phyloP scores from a whole-genome alignment of 495 filamentous ascomycete species.

The Annulohypoxylon bovei region DNA sequence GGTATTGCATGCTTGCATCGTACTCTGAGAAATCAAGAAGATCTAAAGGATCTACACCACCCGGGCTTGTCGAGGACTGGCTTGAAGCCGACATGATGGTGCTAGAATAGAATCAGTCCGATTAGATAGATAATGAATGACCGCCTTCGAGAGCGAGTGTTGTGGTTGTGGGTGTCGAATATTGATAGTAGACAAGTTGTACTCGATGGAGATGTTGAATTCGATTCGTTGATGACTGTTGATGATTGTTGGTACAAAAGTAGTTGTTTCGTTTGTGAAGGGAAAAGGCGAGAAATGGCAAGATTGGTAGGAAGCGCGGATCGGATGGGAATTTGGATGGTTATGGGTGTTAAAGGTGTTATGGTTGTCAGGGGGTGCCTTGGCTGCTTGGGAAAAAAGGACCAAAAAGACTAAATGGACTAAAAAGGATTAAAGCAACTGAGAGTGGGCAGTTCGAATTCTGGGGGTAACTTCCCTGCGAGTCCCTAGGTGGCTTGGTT shows the following conservation, averaged over 20 bases:
- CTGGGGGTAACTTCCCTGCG: conserved; percentile 17
- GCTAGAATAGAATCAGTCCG: not conserved
- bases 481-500: conserved; percentile 42
- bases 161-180: not conserved
- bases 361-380: conserved; percentile 42
- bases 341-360: conserved; percentile 40
- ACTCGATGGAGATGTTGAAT: not conserved
- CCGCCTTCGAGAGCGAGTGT: not conserved
- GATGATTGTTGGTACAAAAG: not conserved
- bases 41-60: conserved; percentile 36
- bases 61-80: conserved; percentile 50
- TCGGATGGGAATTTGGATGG: conserved; percentile 47
- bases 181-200: not conserved
- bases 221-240: not conserved
- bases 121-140: not conserved
- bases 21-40: conserved; percentile 61
- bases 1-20: conserved; percentile 50
- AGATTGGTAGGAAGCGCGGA: conserved; percentile 36
- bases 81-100: conserved; percentile 33
- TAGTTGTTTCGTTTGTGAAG: conserved; percentile 20
- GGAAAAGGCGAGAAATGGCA: conserved; percentile 20
- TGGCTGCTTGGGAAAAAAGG: not conserved
- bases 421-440: not conserved
- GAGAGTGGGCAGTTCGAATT: conserved; percentile 21
- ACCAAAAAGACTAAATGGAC: not conserved